Evolutionary conservation across 1,284 basidiomycete species (phyloP), one percentile per base, ranked within the genome.

Genomic region (Trichosporon ovoides): DNA sequence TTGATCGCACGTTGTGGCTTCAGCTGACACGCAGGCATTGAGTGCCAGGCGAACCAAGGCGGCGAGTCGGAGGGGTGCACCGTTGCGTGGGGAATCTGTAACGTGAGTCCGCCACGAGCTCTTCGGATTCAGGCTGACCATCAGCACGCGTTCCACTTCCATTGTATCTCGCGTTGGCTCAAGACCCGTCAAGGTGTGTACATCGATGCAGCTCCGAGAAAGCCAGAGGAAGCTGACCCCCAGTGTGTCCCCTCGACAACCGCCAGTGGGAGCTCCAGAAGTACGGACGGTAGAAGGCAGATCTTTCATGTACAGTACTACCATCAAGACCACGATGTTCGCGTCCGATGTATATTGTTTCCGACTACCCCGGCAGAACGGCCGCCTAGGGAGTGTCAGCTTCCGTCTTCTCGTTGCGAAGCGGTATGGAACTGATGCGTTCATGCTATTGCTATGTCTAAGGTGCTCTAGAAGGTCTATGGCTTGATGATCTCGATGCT

Each of bases 91-190:
- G 95, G 95, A 61, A 94, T 95, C 60, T 99, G 95, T 78, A 99
- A 99, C 77, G 95, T 96, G 70, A 18, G 95, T 96, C 70, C 14
- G 51, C 19, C 31, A 10, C 2, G 1, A 20, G 12, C 18, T 5
- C 12, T 35, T 14, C 5, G 6, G 20, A 16, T 16, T n/a, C 33
- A 36, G 24, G 19, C 55, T 56, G 20, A 58, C 28, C 50, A 38
- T 1, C 70, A 98, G 94, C 95, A 99, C 75, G 95, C 95, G 5
- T 99, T 99, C 84, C 95, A 99, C 80, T 99, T 98, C 80, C 95
- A 98, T 78, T 99, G 95, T 79, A 99, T 99, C 75, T 96, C 94
- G 19, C 87, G 96, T 54, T 99, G 96, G 96, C 83, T 99, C 67
- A 99, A 98, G 83, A 98, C 96, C 18, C 85, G 96, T 67, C 96